Evolutionary conservation across 2,329 filamentous ascomycete genomes (phyloP).

Genomic region (Achaetomium macrosporum): DNA sequence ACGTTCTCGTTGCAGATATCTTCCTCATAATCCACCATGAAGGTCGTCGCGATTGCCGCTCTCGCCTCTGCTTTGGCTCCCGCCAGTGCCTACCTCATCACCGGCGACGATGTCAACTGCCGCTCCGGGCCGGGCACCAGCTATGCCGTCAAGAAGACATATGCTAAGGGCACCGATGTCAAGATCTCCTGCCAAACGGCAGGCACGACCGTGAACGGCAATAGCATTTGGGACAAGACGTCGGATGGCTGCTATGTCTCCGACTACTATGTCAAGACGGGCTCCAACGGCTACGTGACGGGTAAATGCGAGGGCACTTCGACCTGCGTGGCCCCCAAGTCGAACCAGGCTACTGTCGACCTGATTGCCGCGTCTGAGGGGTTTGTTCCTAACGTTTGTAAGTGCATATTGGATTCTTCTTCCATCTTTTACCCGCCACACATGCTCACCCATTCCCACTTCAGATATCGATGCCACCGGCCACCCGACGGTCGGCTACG

Average conservation of each 20-base stretch:
- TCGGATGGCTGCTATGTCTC: slow-evolving; percentile 19
- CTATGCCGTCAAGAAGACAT: slow-evolving; percentile 18
- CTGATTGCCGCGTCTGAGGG: slow-evolving; percentile 17
- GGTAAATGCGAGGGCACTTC: slow-evolving; percentile 9
- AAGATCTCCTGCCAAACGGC: slow-evolving; percentile 17
- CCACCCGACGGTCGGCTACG: slow-evolving; percentile 45
- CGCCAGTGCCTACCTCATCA: slow-evolving; percentile 14
- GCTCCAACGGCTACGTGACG: slow-evolving; percentile 15
- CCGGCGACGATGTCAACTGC: slow-evolving; percentile 15
- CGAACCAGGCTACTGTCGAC: slow-evolving; percentile 18
- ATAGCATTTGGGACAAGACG: slow-evolving; percentile 21
- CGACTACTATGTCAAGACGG: slow-evolving; percentile 21
- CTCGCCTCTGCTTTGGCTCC: background rate
- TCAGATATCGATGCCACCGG: slow-evolving; percentile 37
- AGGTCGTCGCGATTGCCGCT: slow-evolving; percentile 1
- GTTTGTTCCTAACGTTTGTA: slow-evolving; percentile 14
- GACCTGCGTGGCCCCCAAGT: slow-evolving; percentile 11
- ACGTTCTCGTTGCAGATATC: background rate
- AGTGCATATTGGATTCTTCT: background rate
- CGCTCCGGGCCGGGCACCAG: slow-evolving; percentile 18
- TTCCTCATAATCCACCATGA: slow-evolving; percentile 3
- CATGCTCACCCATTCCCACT: background rate
- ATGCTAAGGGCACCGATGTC: slow-evolving; percentile 20
- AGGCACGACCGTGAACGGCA: slow-evolving; percentile 15
- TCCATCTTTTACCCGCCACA: too few species aligned